Percentiles rank a stretch among this genome's conserved stretches.
Evolutionary conservation across 2,329 filamentous ascomycete genomes (phyloP).

Genomic region (Exophiala aquamarina): DNA sequence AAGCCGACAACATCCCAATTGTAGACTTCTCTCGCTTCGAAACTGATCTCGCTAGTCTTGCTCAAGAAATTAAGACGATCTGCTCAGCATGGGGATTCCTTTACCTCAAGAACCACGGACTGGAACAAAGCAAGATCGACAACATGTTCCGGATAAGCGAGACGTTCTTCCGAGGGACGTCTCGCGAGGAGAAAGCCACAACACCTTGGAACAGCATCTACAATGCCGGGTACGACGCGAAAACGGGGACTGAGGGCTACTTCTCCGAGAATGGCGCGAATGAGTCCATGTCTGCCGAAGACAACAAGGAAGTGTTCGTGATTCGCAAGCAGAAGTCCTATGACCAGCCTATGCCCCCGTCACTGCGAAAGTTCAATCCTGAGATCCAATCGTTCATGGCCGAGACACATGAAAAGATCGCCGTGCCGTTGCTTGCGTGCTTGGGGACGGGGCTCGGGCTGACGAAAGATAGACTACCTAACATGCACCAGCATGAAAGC

Average conservation of each 20-base stretch:
- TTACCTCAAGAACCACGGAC: conserved; percentile 29
- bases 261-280: conserved; percentile 16
- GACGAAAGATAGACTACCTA: conserved; percentile 70
- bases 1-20: conserved; percentile 49
- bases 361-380: conserved; percentile 12
- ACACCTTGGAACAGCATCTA: conserved; percentile 18
- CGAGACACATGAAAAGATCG: conserved; percentile 19
- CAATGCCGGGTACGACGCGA: conserved; percentile 17
- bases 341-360: conserved; percentile 19
- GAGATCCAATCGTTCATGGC: conserved; percentile 18
- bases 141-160: conserved; percentile 23
- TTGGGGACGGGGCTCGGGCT: conserved; percentile 76
- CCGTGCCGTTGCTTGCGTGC: conserved; percentile 15
- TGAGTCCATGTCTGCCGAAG: conserved; percentile 6
- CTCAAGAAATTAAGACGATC: conserved; percentile 68
- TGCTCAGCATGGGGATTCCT: conserved; percentile 66
- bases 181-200: conserved; percentile 10
- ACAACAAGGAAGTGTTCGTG: conserved; percentile 18
- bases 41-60: conserved; percentile 59
- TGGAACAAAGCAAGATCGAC: conserved; percentile 24
- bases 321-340: conserved; percentile 17
- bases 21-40: conserved; percentile 77
- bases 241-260: conserved; percentile 16
- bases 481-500: conserved; percentile 64
- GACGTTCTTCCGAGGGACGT: conserved; percentile 37